Conservation (phyloP, 257 asterid species). For the Solanum dulcamara region DNA sequence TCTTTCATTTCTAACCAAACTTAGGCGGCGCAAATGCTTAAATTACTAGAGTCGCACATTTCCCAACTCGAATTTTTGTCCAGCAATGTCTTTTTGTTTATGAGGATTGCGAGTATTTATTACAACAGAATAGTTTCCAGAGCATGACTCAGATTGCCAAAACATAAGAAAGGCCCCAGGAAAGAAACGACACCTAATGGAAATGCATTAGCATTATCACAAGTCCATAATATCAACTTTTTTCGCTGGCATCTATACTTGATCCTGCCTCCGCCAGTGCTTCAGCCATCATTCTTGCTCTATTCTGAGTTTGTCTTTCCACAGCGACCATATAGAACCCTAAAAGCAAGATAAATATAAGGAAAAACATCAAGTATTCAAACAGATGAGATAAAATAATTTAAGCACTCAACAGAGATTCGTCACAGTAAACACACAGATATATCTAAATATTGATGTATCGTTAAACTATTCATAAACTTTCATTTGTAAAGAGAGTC, state of each 20-base stretch:
- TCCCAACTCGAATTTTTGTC: neutral
- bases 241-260: conserved; percentile 28
- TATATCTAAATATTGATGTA: neutral
- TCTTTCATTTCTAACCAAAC: neutral
- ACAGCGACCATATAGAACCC: conserved; percentile 87
- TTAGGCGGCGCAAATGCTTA: neutral
- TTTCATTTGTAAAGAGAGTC: neutral
- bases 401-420: neutral
- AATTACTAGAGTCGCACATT: neutral
- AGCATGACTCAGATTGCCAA: neutral
- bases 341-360: conserved; percentile 5
- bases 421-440: neutral
- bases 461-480: neutral
- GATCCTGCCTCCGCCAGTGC: conserved; percentile 44
- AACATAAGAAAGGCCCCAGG: neutral
- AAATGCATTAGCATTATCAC: neutral
- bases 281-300: conserved; percentile 61
- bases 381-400: neutral
- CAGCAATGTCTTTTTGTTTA: neutral
- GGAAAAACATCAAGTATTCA: neutral
- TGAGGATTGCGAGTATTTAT: neutral
- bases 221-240: conserved; percentile 1
- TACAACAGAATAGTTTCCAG: neutral
- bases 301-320: conserved; percentile 71
- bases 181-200: neutral